Evolutionary conservation across 164 flowering plant species (phyloP).

Genomic region (Sextonia rubra): DNA sequence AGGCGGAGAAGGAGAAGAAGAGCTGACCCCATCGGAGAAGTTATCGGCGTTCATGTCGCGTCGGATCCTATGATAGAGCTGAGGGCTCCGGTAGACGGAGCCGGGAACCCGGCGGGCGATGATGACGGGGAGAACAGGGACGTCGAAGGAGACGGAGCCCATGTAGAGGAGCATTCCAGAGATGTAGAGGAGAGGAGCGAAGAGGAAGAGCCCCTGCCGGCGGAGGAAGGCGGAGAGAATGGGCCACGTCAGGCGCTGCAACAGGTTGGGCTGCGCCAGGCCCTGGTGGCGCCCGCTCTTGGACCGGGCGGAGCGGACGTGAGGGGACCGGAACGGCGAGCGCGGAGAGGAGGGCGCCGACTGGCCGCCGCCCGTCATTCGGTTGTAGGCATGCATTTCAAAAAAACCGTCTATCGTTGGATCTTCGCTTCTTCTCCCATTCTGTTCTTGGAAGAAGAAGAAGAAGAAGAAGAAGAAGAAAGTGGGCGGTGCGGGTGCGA

Average conservation of each 20-base stretch:
- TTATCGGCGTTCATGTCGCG: slow-evolving; percentile 68
- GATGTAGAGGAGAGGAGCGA: slow-evolving; percentile 75
- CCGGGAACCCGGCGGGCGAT: slow-evolving; percentile 48
- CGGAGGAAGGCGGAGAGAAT: slow-evolving; percentile 63
- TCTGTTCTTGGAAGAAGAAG: not conserved
- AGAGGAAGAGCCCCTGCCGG: slow-evolving; percentile 77
- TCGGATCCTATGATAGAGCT: slow-evolving; percentile 52
- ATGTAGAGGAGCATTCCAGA: slow-evolving; percentile 77
- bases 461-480: no score
- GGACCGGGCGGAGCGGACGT: slow-evolving; percentile 29
- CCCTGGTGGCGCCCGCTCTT: slow-evolving; percentile 27
- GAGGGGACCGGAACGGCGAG: slow-evolving; percentile 32
- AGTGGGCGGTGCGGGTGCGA: not conserved
- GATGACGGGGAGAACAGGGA: slow-evolving; percentile 32
- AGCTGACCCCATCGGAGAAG: slow-evolving; percentile 57
- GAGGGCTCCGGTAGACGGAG: slow-evolving; percentile 69
- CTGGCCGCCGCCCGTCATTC: slow-evolving; percentile 61
- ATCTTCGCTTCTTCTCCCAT: no score
- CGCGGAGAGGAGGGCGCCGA: slow-evolving; percentile 68
- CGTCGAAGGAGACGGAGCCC: slow-evolving; percentile 70
- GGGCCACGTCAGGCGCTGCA: slow-evolving; percentile 52
- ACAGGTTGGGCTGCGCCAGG: slow-evolving; percentile 23
- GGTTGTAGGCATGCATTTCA: slow-evolving; percentile 56
- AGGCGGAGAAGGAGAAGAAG: not conserved
- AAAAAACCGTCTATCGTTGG: no score